Conservation (phyloP, 2,329 filamentous ascomycete species). For the Rutstroemia sp. region DNA sequence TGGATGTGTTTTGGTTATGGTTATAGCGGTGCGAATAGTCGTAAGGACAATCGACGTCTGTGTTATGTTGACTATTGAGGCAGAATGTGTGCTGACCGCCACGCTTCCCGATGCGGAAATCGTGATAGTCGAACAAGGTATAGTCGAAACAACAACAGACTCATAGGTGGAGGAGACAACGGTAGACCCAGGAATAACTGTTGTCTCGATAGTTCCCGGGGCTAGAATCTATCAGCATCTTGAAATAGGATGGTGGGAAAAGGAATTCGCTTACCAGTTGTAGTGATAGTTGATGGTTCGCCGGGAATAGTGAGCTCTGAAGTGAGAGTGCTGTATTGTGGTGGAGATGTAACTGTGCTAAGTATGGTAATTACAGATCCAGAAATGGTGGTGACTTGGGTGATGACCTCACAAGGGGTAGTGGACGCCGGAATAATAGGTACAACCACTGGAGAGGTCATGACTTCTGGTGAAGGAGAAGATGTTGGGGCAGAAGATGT, state of each 20-base stretch:
- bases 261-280: not conserved
- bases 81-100: not conserved
- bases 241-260: not conserved
- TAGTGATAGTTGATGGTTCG: not conserved
- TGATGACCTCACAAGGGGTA: not conserved
- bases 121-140: not conserved
- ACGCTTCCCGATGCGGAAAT: not conserved
- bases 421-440: not conserved
- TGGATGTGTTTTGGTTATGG: not conserved
- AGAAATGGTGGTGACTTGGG: not conserved
- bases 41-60: not conserved
- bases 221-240: not conserved
- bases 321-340: not conserved
- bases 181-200: not conserved
- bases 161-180: not conserved
- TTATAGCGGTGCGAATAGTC: not conserved
- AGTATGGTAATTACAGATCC: not conserved
- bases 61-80: not conserved
- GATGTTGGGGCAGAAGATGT: not conserved
- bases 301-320: not conserved
- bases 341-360: not conserved
- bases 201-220: not conserved
- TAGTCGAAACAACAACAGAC: not conserved
- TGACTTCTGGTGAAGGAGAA: not conserved
- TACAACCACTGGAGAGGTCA: not conserved